Evolutionary conservation across 306 rosid species (phyloP), one percentile per base, ranked within the genome.

Genomic region (Rosa lucieae): DNA sequence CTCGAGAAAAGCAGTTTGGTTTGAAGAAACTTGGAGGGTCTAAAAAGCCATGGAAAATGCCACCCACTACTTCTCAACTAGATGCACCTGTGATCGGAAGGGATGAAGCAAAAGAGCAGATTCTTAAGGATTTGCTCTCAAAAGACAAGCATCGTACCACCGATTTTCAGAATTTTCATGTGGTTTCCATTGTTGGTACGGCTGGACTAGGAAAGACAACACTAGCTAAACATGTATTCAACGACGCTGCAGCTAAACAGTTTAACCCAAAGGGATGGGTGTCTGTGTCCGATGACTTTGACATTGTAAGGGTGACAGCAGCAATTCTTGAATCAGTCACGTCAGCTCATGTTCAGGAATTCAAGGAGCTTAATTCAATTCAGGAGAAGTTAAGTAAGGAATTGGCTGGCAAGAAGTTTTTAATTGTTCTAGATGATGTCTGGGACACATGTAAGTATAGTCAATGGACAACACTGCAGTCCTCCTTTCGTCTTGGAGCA

Each of bases 381-480:
- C 78, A 42, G 10, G 1, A 59, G 0, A 5, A 11, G 42, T 0
- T 75, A 21, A 43, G 17, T 18, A 76, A 73, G 26, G 72, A 39
- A 29, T 42, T 81, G 17, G 1, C 8, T 0, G 78, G 59, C 2
- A 78, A 78, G 0, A 70, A 20, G 53, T 81, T 81, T 17, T 17
- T 81, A 4, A 3, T 81, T 37, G 43, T 81, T 63, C n/a, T 85
- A 3, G 88, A 85, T 6, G 82, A 84, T 37, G 15, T 84, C 52
- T 84, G 86, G 86, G 20, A 9, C 2, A 81, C 40, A 0, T 37
- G 72, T 2, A 51, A 46, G 15, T 69, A 52, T 2, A 15, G 10
- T 8, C 12, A 20, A 0, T 79, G 82, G 82, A 42, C 2, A 26
- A 35, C 4, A 14, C 5, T 86, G 21, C 49, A 3, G 10, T 42